phyloP scores from a whole-genome alignment of 2,329 filamentous ascomycete genomes.

The Verticillium nubilum region DNA sequence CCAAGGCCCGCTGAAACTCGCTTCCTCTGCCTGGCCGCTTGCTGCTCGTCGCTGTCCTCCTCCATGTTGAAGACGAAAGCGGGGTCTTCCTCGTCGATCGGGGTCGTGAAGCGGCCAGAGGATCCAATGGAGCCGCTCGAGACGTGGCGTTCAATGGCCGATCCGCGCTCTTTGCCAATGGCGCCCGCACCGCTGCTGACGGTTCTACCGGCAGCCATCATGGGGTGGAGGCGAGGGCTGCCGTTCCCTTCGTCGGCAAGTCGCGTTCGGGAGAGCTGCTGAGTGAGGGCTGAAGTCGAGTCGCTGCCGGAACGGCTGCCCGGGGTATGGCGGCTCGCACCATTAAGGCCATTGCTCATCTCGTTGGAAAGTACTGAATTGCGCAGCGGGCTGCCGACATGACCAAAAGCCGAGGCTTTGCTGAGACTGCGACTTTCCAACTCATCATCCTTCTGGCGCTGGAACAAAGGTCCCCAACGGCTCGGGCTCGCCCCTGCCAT shows the following conservation, averaged over 20 bases:
- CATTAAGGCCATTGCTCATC: slow-evolving; percentile 31
- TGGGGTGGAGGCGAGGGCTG: slow-evolving; percentile 47
- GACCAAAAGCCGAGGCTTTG: slow-evolving; percentile 54
- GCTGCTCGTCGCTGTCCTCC: slow-evolving; percentile 49
- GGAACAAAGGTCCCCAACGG: slow-evolving; percentile 56
- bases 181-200: slow-evolving; percentile 32
- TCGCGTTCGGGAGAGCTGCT: slow-evolving; percentile 57
- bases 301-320: slow-evolving; percentile 41
- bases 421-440: slow-evolving; percentile 19
- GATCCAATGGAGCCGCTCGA: slow-evolving; percentile 55
- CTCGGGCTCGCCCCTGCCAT: slow-evolving; percentile 51
- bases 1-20: slow-evolving; percentile 39
- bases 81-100: slow-evolving; percentile 60
- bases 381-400: slow-evolving; percentile 60
- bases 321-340: slow-evolving; percentile 30
- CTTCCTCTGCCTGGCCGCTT: slow-evolving; percentile 39
- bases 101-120: slow-evolving; percentile 54
- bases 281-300: slow-evolving; percentile 52
- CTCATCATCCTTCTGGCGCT: slow-evolving; percentile 55
- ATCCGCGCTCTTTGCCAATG: slow-evolving; percentile 32
- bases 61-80: slow-evolving; percentile 64
- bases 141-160: slow-evolving; percentile 50
- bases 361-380: slow-evolving; percentile 57
- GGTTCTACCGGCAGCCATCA: slow-evolving; percentile 33
- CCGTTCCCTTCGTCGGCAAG: slow-evolving; percentile 41